Evolutionary conservation across 176 grass and related monocot species (phyloP).

Genomic region (Bothriochloa decipiens): DNA sequence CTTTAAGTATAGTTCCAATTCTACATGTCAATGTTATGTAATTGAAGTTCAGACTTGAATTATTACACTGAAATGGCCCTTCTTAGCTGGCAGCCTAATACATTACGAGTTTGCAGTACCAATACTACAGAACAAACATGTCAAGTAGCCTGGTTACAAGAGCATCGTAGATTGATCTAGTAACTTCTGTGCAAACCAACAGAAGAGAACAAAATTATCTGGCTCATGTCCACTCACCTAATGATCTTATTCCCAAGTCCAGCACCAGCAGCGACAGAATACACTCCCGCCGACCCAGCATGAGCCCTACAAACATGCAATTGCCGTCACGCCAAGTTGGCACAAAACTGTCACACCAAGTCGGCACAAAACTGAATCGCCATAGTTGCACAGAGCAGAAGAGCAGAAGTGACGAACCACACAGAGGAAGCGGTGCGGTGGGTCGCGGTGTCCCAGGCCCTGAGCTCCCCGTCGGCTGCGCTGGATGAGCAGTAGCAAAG

Average conservation of each 20-base stretch:
- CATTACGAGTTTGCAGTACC: background rate
- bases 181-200: background rate
- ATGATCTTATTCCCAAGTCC: constrained; percentile 64
- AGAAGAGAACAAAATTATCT: background rate
- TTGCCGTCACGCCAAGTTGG: background rate
- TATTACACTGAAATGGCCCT: background rate
- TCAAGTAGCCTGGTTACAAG: constrained; percentile 3
- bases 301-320: constrained; percentile 67
- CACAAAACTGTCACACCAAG: background rate
- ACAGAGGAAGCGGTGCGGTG: constrained; percentile 73
- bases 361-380: background rate
- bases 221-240: constrained; percentile 40
- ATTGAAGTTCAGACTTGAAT: background rate
- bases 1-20: background rate
- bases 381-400: background rate
- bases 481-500: constrained; percentile 31
- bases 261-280: constrained; percentile 53
- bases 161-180: background rate
- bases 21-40: background rate
- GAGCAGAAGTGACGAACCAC: constrained; percentile 47
- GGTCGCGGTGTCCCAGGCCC: constrained; percentile 76
- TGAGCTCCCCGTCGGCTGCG: constrained; percentile 83
- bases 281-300: constrained; percentile 74
- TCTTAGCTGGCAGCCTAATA: background rate
- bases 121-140: background rate